Base-by-base conservation (phyloP, 2,329 filamentous ascomycete genomes). In the Exophiala dermatitidis region DNA sequence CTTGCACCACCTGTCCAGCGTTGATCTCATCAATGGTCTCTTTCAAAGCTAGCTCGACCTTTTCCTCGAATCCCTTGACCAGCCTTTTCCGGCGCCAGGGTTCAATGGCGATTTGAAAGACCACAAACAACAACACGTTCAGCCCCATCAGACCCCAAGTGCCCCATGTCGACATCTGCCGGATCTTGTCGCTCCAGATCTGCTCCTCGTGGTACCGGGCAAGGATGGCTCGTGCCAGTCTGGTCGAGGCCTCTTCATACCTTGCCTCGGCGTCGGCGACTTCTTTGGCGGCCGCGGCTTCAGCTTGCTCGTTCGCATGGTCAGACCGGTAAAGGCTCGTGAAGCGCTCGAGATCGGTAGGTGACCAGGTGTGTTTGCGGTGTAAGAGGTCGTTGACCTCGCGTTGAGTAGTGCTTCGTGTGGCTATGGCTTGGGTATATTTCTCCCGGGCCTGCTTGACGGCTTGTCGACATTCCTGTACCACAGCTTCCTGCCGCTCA, bases 131-230 rank as follows among this genome's bases (percentile, higher is more conserved):
- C 57, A 97, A 69, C 32, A 97, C 87, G 67, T 98, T 98, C 65
- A 97, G 81, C 28, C 91, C 91, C 93, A 98, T 98, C 57, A 98
- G 74, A 0, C 91, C 93, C 83, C 94, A 97, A 0, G 93, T 98
- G 34, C 94, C 91, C 93, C 93, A 98, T 0, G 93, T 98, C 68
- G 87, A 93, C 77, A 95, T 95, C 60, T 93, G 79, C 34, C 93
- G 80, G 67, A 98, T 98, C 63, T 95, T 91, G 69, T 98, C 93
- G 66, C 88, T 95, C 93, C 93, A 98, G 52, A 98, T 94, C 74
- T 98, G 93, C 74, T 98, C 93, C 72, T 98, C 93, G 69, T 98
- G 93, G 71, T 98, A 98, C 56, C 94, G 82, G 57, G 86, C 86
- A 48, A 96, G 75, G 63, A 97, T 96, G 47, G 85, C 83, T 57